These are phyloP conservation scores for Fusarium mundagurra DNA, from an alignment of 2,329 filamentous ascomycete genomes.

Conservation along the genomic window DNA sequence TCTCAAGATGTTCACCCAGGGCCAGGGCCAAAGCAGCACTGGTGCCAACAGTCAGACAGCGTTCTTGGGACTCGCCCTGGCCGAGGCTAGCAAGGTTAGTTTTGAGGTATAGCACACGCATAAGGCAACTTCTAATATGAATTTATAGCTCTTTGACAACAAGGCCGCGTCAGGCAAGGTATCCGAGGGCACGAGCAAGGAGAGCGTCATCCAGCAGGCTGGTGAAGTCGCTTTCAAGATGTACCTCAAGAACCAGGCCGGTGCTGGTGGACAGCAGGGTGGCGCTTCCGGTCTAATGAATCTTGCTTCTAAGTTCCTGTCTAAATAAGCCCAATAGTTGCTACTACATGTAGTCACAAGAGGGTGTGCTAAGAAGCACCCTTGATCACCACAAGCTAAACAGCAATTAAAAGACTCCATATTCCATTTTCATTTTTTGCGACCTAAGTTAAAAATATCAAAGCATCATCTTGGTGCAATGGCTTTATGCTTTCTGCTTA, in stretches of 20 bases:
- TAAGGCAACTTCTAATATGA: slow-evolving; percentile 6
- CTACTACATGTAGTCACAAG: background rate
- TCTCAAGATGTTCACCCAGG: slow-evolving; percentile 78
- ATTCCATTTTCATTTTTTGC: background rate
- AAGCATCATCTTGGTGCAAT: background rate
- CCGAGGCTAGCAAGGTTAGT: slow-evolving; percentile 80
- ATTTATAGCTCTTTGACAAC: slow-evolving; percentile 65
- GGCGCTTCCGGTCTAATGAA: slow-evolving; percentile 53
- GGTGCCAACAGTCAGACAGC: slow-evolving; percentile 73
- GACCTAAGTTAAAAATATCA: background rate
- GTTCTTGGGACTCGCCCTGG: slow-evolving; percentile 88
- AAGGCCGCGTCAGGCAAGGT: slow-evolving; percentile 65
- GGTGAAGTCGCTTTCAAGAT: slow-evolving; percentile 91
- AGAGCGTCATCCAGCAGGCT: slow-evolving; percentile 80
- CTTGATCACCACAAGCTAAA: background rate
- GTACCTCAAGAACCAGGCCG: slow-evolving; percentile 79
- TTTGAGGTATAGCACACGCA: background rate
- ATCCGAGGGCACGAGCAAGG: slow-evolving; percentile 73
- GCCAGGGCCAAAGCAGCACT: slow-evolving; percentile 53
- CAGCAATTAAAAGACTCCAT: background rate
- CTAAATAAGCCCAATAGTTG: background rate
- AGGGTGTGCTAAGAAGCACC: background rate
- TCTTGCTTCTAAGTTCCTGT: slow-evolving; percentile 60
- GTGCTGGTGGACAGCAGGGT: slow-evolving; percentile 52
- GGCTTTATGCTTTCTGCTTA: slow-evolving; percentile 11